These are phyloP conservation scores for Ophiocordyceps camponoti-saundersi DNA, from an alignment of 2,329 filamentous ascomycete genomes.

Conservation along the genomic window DNA sequence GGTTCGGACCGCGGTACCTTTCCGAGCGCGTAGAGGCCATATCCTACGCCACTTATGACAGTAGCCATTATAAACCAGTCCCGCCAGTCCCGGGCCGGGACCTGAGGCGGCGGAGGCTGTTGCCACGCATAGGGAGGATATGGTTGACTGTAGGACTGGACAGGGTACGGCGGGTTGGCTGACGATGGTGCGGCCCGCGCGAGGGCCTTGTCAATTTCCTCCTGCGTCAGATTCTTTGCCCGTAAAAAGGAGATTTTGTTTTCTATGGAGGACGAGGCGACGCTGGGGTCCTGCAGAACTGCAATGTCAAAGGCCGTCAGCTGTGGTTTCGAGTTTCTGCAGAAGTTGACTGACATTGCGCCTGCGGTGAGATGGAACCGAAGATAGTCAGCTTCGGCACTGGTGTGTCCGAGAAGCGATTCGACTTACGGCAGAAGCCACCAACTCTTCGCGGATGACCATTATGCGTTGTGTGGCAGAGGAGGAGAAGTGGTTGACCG, in stretches of 20 bases:
- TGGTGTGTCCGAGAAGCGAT: neutral
- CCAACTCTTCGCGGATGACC: slow-evolving; percentile 87
- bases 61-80: slow-evolving; percentile 99
- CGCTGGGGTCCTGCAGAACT: slow-evolving; percentile 91
- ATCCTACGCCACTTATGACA: slow-evolving; percentile 74
- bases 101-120: slow-evolving; percentile 38
- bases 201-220: slow-evolving; percentile 79
- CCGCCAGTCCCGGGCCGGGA: slow-evolving; percentile 80
- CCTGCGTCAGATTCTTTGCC: slow-evolving; percentile 92
- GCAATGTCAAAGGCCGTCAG: slow-evolving; percentile 1
- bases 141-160: slow-evolving; percentile 27
- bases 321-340: neutral
- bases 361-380: slow-evolving; percentile 12
- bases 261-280: slow-evolving; percentile 76
- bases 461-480: slow-evolving; percentile 21
- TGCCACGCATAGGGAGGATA: slow-evolving; percentile 41
- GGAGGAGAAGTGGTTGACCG: neutral
- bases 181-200: slow-evolving; percentile 45
- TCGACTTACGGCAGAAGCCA: slow-evolving; percentile 55
- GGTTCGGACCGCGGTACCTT: slow-evolving; percentile 39
- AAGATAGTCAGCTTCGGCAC: neutral
- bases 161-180: slow-evolving; percentile 11
- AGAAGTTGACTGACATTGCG: slow-evolving; percentile 22
- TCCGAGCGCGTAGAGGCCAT: slow-evolving; percentile 73
- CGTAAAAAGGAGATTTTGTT: slow-evolving; percentile 85